These are phyloP conservation scores for Ascochyta koolunga DNA, from an alignment of 2,329 filamentous ascomycete genomes.

Conservation along the genomic window DNA sequence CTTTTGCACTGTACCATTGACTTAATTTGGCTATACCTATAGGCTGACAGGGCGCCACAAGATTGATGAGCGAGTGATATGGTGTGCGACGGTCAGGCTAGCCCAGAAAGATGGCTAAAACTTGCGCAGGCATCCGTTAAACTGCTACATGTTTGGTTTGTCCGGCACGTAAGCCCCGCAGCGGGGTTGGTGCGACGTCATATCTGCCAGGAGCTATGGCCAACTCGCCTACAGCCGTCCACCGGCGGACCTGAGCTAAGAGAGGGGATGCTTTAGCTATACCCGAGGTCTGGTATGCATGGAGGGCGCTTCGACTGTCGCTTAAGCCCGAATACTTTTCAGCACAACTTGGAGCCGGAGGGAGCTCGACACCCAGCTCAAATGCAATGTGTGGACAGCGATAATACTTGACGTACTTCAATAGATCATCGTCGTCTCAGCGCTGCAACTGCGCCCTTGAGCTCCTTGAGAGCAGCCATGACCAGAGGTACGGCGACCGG, in stretches of 20 bases:
- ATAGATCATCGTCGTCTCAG: conserved; percentile 1
- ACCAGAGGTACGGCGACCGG: conserved; percentile 89
- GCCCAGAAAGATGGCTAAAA: neutral
- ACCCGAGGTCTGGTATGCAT: conserved; percentile 6
- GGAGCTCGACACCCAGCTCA: neutral
- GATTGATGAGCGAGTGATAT: neutral
- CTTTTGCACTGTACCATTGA: neutral
- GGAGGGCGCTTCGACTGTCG: neutral
- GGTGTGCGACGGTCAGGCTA: neutral
- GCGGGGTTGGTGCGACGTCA: conserved; percentile 1
- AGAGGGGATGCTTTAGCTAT: neutral
- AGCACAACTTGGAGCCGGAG: neutral
- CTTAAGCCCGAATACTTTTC: neutral
- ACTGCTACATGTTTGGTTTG: neutral
- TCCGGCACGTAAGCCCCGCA: conserved; percentile 8
- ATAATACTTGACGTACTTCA: neutral
- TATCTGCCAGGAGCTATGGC: conserved; percentile 5
- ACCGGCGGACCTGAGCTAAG: neutral
- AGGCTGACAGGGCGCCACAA: neutral
- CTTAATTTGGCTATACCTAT: neutral
- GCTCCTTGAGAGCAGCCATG: conserved; percentile 81
- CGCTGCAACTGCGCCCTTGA: conserved; percentile 22
- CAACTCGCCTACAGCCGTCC: neutral
- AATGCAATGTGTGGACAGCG: neutral
- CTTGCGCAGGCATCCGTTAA: neutral